Evolutionary conservation across 495 filamentous ascomycete species (phyloP).

Genomic region (Podospora appendiculata): DNA sequence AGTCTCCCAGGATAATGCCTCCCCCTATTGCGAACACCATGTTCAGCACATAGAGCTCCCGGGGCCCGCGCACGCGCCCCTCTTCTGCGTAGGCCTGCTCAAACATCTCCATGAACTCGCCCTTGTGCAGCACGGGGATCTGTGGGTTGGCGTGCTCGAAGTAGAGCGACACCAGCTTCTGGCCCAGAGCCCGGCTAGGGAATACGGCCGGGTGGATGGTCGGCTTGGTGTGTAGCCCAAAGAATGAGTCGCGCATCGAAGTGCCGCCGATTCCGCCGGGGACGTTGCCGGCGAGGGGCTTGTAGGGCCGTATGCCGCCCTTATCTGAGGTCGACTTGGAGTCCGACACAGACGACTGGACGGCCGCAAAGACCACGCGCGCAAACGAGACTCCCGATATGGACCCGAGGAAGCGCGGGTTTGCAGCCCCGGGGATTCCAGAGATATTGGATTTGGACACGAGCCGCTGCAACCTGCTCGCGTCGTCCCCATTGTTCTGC

Average conservation of each 20-base stretch:
- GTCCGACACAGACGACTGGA: conserved; percentile 78
- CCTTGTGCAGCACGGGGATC: conserved; percentile 82
- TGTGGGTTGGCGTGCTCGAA: conserved; percentile 96
- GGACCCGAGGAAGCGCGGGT: conserved; percentile 75
- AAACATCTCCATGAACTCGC: conserved; percentile 79
- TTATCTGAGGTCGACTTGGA: conserved; percentile 49
- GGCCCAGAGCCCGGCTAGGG: conserved; percentile 64
- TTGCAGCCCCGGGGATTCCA: conserved; percentile 66
- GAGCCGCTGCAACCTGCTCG: conserved; percentile 39
- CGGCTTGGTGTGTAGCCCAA: conserved; percentile 84
- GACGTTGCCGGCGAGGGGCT: conserved; percentile 19
- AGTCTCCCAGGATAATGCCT: conserved; percentile 75
- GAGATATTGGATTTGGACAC: conserved; percentile 70
- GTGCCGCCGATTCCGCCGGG: conserved; percentile 49
- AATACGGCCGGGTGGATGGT: conserved; percentile 81
- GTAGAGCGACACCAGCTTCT: conserved; percentile 70
- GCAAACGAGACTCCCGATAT: conserved; percentile 93
- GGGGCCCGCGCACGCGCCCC: conserved; percentile 61
- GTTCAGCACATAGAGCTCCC: conserved; percentile 86
- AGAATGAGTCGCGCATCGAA: conserved; percentile 90
- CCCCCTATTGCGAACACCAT: conserved; percentile 98
- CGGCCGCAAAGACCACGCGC: conserved; percentile 86
- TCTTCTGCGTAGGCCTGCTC: conserved; percentile 67
- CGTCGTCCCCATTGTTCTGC: conserved; percentile 32
- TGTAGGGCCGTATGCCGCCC: conserved; percentile 37